Percentiles rank a stretch among this genome's conserved stretches.
These are phyloP conservation scores for Salix brachista DNA, from an alignment of 345 rosid species.

Conservation along the genomic window DNA sequence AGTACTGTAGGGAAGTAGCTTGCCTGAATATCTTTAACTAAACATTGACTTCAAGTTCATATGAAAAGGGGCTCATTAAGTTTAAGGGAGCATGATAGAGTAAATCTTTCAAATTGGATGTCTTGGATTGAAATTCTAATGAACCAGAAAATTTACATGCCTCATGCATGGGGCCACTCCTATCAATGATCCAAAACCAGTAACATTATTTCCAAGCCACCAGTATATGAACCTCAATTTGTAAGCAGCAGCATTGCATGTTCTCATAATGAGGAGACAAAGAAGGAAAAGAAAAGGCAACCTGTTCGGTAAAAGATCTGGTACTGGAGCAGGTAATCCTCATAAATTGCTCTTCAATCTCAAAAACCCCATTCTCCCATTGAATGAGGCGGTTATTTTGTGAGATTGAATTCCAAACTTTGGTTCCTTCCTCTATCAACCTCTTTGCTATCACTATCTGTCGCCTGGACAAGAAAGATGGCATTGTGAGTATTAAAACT, in stretches of 20 bases:
- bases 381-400: slow-evolving; percentile 57
- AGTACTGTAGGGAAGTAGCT: not conserved
- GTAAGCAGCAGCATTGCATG: not conserved
- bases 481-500: not conserved
- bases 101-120: not conserved
- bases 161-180: not conserved
- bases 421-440: slow-evolving; percentile 89
- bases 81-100: not conserved
- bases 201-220: not conserved
- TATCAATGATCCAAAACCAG: not conserved
- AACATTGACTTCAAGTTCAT: not conserved
- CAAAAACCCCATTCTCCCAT: slow-evolving; percentile 67
- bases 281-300: slow-evolving; percentile 19
- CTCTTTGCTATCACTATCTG: slow-evolving; percentile 70
- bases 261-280: not conserved
- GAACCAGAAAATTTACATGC: not conserved
- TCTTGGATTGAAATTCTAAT: not conserved
- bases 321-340: slow-evolving; percentile 68
- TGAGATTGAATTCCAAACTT: slow-evolving; percentile 69
- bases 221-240: not conserved
- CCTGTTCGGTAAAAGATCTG: slow-evolving; percentile 78
- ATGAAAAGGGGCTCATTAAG: not conserved
- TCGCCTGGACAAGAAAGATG: slow-evolving; percentile 39
- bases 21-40: not conserved
- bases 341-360: slow-evolving; percentile 84